These are phyloP conservation scores for Picochlorum costavermella DNA, from an alignment of 139 green algal genomes.

Conservation along the genomic window DNA sequence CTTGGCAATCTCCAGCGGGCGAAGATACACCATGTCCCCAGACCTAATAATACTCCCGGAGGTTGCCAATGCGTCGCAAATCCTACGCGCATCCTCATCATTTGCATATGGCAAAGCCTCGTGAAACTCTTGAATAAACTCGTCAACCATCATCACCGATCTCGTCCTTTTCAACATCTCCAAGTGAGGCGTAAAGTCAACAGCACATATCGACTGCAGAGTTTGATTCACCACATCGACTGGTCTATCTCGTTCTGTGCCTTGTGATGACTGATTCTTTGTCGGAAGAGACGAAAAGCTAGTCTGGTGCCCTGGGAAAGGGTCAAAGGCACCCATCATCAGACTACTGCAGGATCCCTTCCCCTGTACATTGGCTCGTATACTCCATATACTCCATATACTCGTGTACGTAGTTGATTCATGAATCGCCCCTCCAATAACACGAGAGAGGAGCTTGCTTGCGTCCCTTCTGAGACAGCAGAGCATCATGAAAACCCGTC, in stretches of 20 bases:
- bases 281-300: neutral
- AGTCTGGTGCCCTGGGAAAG: too few species aligned
- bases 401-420: too few species aligned
- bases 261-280: neutral
- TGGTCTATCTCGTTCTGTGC: neutral
- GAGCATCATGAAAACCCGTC: too few species aligned
- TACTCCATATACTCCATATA: too few species aligned
- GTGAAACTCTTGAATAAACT: constrained; percentile 13
- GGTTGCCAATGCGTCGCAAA: constrained; percentile 27
- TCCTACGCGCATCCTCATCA: constrained; percentile 15
- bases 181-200: constrained; percentile 9
- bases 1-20: constrained; percentile 23
- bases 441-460: too few species aligned
- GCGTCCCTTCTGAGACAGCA: too few species aligned
- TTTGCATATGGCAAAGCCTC: neutral
- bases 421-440: too few species aligned
- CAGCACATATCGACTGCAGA: neutral
- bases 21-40: constrained; percentile 24
- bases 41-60: constrained; percentile 25
- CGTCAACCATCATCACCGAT: neutral
- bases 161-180: constrained; percentile 3
- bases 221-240: constrained; percentile 3
- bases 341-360: too few species aligned
- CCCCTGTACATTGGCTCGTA: too few species aligned
- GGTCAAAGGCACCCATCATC: too few species aligned